Base-by-base conservation (phyloP, 805 yeast species). In the Spathaspora sp. region DNA sequence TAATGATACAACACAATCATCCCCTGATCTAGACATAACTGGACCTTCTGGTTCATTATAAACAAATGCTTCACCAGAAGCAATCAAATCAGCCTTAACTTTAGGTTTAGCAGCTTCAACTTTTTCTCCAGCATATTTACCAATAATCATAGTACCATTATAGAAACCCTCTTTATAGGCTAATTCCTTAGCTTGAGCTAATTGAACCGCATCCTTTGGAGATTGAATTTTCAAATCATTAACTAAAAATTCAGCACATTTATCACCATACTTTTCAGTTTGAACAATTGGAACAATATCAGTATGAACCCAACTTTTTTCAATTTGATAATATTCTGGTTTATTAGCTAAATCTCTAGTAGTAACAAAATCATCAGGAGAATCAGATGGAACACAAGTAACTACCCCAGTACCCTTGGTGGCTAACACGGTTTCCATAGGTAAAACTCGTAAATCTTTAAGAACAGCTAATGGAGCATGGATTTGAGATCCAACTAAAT, bases 331-430 rank as follows among this genome's bases (percentile, higher is more conserved):
- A 70, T 84, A 93, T 63, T 90, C 97, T 31, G 97, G 87, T 75
- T 93, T 93, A 77, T 89, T 84, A 61, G 80, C 79, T 61, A 94
- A 80, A 60, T 94, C 99, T 62, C 77, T 78, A 47, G 87, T 81
- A 54, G 97, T 94, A 71, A 93, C 85, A 66, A 64, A 94, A 76
- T 94, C 99, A 76, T 94, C 99, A 55, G 99, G 98, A 52, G 98
- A 92, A 71, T 92, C 97, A n/a, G 97, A 86, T 56, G 98, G 99
- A 56, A 92, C 98, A 77, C 97, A 94, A 5, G 98, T 93, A 52
- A 94, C 99, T 45, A 94, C 97, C 77, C 98, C 99, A 45, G 98
- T 94, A 81, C 99, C 99, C 77, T 94, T 94, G 51, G 84, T 79
- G 42, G 96, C 96, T 68, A 93, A 78, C 51, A 94, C 93, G 39